phyloP scores from a whole-genome alignment of 768 basidiomycete genomes.

The Lactarius pseudohatsudake region DNA sequence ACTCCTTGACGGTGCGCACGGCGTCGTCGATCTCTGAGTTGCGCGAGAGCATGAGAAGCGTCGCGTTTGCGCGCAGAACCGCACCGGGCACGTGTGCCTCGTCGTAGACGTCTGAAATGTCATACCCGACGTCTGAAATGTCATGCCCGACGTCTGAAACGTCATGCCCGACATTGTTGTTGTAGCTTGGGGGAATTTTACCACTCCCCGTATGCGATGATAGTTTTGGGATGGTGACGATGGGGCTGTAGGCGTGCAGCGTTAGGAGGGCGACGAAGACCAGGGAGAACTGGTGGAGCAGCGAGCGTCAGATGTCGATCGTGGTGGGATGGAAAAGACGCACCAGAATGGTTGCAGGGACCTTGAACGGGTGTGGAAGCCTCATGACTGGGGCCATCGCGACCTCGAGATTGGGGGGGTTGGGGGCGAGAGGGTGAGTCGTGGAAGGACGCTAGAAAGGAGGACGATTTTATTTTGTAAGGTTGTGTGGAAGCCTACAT shows the following conservation, averaged over 20 bases:
- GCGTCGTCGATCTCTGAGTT: constrained; percentile 65
- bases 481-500: neutral
- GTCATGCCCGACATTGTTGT: neutral
- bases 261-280: neutral
- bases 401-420: neutral
- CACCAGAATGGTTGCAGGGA: neutral
- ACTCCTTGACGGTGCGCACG: constrained; percentile 62
- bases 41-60: constrained; percentile 54
- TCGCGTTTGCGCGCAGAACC: constrained; percentile 34
- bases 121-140: no score
- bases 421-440: neutral
- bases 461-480: neutral
- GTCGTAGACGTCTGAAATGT: neutral
- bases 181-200: neutral
- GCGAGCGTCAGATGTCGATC: neutral
- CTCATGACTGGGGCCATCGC: constrained; percentile 3
- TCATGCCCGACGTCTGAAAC: neutral
- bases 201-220: neutral
- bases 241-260: neutral
- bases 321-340: neutral
- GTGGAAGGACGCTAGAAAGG: no score
- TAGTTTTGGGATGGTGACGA: neutral
- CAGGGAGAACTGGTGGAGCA: constrained; percentile 1
- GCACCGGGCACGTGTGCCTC: neutral
- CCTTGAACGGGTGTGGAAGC: neutral